Evolutionary conservation across 1,284 basidiomycete genomes (phyloP).

Genomic region (Ganoderma resinaceum): DNA sequence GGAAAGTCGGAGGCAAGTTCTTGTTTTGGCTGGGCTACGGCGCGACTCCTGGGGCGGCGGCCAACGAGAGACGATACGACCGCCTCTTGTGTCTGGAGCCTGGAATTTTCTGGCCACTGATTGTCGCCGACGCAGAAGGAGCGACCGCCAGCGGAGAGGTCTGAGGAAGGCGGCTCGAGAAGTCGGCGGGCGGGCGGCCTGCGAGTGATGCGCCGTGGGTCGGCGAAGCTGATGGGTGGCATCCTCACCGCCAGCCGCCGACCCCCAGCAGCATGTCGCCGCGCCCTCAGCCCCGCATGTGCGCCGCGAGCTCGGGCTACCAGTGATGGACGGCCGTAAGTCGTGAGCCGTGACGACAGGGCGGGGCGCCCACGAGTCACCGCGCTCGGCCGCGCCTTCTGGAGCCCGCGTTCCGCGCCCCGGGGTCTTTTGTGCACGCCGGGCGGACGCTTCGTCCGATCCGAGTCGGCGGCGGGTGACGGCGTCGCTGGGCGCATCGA

Average conservation of each 20-base stretch:
- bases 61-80: background rate
- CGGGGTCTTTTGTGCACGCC: background rate
- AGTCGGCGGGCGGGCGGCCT: background rate
- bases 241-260: too few relatives aligned
- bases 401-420: background rate
- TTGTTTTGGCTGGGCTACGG: background rate
- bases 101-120: too few relatives aligned
- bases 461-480: slow-evolving; percentile 1
- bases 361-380: background rate
- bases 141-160: background rate
- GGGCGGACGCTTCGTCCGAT: slow-evolving; percentile 3
- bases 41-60: background rate
- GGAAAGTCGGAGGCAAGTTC: background rate
- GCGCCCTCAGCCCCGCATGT: background rate
- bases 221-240: background rate
- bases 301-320: background rate
- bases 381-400: too few relatives aligned
- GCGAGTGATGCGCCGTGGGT: background rate
- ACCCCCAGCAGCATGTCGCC: background rate
- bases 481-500: background rate
- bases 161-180: background rate
- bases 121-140: background rate
- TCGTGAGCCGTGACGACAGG: background rate
- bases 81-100: background rate
- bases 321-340: background rate